These are phyloP conservation scores for Hymenoscyphus salicellus DNA, from an alignment of 2,329 filamentous ascomycete genomes.

Conservation along the genomic window DNA sequence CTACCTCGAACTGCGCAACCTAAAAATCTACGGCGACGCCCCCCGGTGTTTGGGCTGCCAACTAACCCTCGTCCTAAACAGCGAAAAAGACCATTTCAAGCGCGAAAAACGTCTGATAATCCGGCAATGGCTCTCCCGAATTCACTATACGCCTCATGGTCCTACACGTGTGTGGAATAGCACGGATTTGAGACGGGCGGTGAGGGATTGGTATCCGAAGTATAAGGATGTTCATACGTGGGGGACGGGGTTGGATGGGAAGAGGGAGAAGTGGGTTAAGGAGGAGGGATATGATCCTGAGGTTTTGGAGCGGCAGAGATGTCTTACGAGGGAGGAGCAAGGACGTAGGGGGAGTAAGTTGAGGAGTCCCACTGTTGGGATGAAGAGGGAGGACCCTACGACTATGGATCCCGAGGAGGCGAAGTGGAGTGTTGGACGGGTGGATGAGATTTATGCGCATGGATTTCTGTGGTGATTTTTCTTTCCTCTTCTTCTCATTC, in stretches of 20 bases:
- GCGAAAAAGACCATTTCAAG: conserved; percentile 32
- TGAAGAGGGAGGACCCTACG: conserved; percentile 7
- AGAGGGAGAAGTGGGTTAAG: background rate
- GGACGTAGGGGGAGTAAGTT: background rate
- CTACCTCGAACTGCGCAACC: conserved; percentile 9
- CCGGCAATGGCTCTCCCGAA: conserved; percentile 19
- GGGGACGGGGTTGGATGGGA: background rate
- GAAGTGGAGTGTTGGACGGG: background rate
- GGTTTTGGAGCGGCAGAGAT: conserved; percentile 9
- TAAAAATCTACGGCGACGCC: background rate
- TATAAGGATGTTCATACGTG: background rate
- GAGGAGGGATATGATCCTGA: background rate
- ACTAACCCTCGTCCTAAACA: conserved; percentile 14
- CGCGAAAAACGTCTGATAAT: conserved; percentile 22
- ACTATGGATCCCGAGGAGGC: background rate
- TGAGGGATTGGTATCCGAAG: background rate
- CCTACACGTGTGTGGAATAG: background rate
- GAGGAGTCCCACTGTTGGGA: conserved; percentile 5
- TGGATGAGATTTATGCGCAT: background rate
- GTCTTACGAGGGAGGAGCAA: background rate
- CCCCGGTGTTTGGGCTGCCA: conserved; percentile 22
- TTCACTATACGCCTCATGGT: background rate
- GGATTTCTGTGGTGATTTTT: background rate
- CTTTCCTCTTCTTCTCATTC: background rate
- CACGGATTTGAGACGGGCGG: background rate